phyloP scores from a whole-genome alignment of 2,329 filamentous ascomycete genomes.

The Magnaporthiopsis rhizophila region DNA sequence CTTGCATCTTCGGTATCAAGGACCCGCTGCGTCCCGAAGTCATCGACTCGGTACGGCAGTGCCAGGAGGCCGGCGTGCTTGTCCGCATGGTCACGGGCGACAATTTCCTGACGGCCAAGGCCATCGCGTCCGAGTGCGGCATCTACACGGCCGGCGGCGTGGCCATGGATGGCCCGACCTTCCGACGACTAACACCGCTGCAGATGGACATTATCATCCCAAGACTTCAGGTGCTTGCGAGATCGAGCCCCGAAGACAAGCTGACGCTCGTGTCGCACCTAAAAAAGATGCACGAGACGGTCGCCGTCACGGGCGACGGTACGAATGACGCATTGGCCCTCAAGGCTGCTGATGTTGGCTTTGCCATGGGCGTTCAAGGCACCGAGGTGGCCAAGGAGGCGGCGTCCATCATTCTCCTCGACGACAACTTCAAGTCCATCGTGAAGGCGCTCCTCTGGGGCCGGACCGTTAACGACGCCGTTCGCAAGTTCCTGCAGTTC shows the following conservation, averaged over 20 bases:
- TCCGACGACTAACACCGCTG: slow-evolving; percentile 36
- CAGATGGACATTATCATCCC: slow-evolving; percentile 46
- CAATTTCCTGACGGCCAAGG: slow-evolving; percentile 49
- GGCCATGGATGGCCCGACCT: slow-evolving; percentile 52
- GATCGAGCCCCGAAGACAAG: slow-evolving; percentile 45
- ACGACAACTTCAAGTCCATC: slow-evolving; percentile 52
- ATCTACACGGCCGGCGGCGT: slow-evolving; percentile 39
- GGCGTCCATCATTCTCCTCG: slow-evolving; percentile 52
- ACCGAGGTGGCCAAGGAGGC: slow-evolving; percentile 57
- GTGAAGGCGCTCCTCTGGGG: slow-evolving; percentile 57
- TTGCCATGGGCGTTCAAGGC: slow-evolving; percentile 54
- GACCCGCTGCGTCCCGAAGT: slow-evolving; percentile 62
- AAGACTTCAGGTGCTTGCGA: slow-evolving; percentile 41
- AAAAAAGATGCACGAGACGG: slow-evolving; percentile 24
- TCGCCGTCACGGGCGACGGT: slow-evolving; percentile 53
- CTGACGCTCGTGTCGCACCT: slow-evolving; percentile 39
- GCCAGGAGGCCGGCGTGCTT: slow-evolving; percentile 46
- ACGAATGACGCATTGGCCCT: slow-evolving; percentile 55
- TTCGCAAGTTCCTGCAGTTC: slow-evolving; percentile 56
- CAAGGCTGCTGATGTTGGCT: slow-evolving; percentile 54
- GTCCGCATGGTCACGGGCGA: slow-evolving; percentile 59
- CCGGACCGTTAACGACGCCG: slow-evolving; percentile 53
- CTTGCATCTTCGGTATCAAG: slow-evolving; percentile 62
- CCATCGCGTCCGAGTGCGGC: slow-evolving; percentile 48
- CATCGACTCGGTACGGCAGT: slow-evolving; percentile 44